Evolutionary conservation across 495 filamentous ascomycete species (phyloP), one percentile per base, ranked within the genome.

Genomic region (Penicillium longicatenatum): DNA sequence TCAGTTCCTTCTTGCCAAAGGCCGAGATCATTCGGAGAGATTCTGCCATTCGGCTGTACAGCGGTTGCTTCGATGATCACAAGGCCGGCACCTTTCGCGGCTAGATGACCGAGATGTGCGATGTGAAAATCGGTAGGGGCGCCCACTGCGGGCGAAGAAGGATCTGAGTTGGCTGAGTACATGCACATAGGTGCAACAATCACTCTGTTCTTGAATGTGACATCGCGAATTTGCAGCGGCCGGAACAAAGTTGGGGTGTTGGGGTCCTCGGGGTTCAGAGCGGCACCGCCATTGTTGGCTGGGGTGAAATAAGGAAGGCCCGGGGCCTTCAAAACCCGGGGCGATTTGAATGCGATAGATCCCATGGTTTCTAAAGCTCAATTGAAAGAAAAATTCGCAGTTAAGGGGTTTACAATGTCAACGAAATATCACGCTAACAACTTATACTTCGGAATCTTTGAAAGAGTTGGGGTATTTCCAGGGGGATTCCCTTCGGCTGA

Each of bases 121-220:
- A 91, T 72, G 67, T 92, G 89, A 75, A 80, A 93, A 53, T 87
- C 83, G 5, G 88, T 91, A 20, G 86, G 70, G 63, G 86, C 84
- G 19, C 89, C 89, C 48, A 86, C 75, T 26, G 50, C 60, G 1
- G 73, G 71, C 5, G 73, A 73, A 2, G 46, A 21, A 5, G 69
- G 70, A 57, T 75, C 55, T 3, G 69, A 54, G 5, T 85, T 76
- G 16, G 87, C 79, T 11, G 81, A 86, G 69, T 91, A 92, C 64
- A 81, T 86, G 78, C 89, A 91, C 70, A 77, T 75, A 10, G 76
- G 75, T 9, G 71, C 63, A 14, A 84, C 80, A 7, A 79, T 79
- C 58, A 90, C 82, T 51, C 91, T 85, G 70, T 95, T 93, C 61
- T 88, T 87, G 24, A 93, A 75, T 1, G 75, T 84, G n/a, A 89